Conservation (phyloP, 192 early-diverging fungal species). For the Lobulomyces angularis region DNA sequence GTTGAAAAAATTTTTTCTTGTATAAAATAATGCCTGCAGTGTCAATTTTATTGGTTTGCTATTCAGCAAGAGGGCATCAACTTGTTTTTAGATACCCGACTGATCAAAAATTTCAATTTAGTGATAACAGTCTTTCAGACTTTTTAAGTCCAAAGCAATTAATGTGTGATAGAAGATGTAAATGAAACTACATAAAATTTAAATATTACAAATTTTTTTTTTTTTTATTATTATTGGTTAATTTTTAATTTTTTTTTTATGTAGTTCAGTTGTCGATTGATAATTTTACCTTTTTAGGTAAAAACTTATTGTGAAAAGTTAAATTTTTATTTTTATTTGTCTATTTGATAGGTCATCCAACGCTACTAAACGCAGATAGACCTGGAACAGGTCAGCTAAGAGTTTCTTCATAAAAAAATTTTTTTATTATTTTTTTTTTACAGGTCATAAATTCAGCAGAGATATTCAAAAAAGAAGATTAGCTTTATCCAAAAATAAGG, state of each 20-base stretch:
- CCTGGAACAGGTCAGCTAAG: conserved; percentile 41
- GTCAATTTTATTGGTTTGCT: conserved; percentile 52
- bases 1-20: no score
- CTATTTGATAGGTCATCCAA: conserved; percentile 33
- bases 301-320: conserved; percentile 36
- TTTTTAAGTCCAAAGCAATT: conserved; percentile 74
- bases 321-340: conserved; percentile 10
- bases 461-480: conserved; percentile 13
- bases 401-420: conserved; percentile 19
- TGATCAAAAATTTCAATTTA: conserved; percentile 13
- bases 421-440: background rate
- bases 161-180: conserved; percentile 67
- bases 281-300: conserved; percentile 72
- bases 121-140: conserved; percentile 51
- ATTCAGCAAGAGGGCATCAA: conserved; percentile 56
- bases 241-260: no score
- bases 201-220: no score
- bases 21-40: conserved; percentile 8
- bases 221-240: no score
- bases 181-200: no score
- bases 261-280: conserved; percentile 82
- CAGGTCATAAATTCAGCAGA: background rate
- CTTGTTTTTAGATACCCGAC: conserved; percentile 65
- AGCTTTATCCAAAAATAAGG: conserved; percentile 12
- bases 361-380: conserved; percentile 46